These are phyloP conservation scores for Lactarius hengduanensis DNA, from an alignment of 768 basidiomycete species.

Conservation along the genomic window DNA sequence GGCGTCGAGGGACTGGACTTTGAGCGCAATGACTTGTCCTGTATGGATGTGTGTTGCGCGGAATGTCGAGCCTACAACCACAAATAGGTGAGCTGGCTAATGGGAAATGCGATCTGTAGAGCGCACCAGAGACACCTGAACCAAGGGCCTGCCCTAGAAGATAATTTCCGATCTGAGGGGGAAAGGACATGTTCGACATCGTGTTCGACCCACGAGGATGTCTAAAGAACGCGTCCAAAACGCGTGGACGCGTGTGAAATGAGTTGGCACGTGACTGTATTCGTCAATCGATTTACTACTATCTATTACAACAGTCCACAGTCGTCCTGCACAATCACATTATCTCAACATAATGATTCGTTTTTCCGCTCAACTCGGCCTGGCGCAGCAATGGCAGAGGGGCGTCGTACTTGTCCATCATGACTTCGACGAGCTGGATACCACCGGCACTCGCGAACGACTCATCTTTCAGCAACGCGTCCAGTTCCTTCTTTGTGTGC, in stretches of 20 bases:
- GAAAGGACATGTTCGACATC: constrained; percentile 30
- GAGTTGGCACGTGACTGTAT: constrained; percentile 10
- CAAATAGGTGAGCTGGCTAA: neutral
- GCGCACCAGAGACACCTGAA: constrained; percentile 70
- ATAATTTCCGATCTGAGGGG: constrained; percentile 55
- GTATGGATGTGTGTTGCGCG: constrained; percentile 58
- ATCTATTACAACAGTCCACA: neutral
- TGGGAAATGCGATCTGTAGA: neutral
- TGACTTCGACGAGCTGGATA: constrained; percentile 78
- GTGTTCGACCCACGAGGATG: neutral
- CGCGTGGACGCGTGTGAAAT: neutral
- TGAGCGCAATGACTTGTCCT: constrained; percentile 64
- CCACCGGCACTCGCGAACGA: constrained; percentile 61
- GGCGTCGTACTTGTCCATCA: constrained; percentile 72
- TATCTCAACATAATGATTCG: constrained; percentile 43
- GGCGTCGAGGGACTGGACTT: constrained; percentile 66
- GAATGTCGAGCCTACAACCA: constrained; percentile 65
- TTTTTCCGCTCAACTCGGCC: constrained; percentile 52
- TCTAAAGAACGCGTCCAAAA: constrained; percentile 5
- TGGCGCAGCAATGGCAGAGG: constrained; percentile 60
- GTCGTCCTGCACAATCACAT: neutral
- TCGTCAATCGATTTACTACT: neutral
- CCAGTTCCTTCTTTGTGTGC: constrained; percentile 62
- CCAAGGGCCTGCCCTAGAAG: constrained; percentile 59
- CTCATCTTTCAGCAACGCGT: constrained; percentile 59